These are phyloP conservation scores for Murraya koenigii DNA, from an alignment of 345 rosid genomes.

Conservation along the genomic window DNA sequence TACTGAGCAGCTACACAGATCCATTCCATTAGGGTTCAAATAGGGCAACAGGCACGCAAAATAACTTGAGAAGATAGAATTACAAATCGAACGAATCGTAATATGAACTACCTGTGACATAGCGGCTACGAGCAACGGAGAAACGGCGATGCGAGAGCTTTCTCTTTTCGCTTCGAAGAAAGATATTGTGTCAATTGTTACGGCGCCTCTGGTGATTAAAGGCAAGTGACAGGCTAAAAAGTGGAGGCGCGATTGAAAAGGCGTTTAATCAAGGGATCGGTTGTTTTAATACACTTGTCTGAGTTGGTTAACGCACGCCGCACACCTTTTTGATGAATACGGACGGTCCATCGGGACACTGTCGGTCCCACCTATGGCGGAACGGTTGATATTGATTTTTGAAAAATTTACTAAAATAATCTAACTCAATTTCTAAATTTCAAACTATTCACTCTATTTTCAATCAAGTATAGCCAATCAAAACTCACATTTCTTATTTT, in stretches of 20 bases:
- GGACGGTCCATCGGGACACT: background rate
- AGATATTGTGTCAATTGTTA: background rate
- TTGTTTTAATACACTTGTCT: background rate
- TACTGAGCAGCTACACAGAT: background rate
- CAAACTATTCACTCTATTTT: too few species aligned
- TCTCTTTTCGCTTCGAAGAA: background rate
- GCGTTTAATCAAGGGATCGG: too few species aligned
- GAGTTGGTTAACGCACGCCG: background rate
- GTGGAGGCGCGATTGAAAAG: background rate
- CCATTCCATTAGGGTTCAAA: background rate
- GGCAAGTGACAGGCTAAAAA: background rate
- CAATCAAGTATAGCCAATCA: too few species aligned
- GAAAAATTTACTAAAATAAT: too few species aligned
- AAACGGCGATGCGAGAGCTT: background rate
- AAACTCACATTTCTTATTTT: too few species aligned
- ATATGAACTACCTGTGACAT: slow-evolving; percentile 48
- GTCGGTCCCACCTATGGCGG: background rate
- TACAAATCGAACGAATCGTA: background rate
- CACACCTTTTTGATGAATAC: background rate
- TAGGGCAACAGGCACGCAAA: background rate
- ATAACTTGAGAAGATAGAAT: background rate
- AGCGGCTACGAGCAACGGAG: background rate
- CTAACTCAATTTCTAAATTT: too few species aligned
- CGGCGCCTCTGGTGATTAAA: background rate
- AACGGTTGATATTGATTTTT: background rate